phyloP scores from a whole-genome alignment of 164 flowering plant genomes.

The Brasenia schreberi region DNA sequence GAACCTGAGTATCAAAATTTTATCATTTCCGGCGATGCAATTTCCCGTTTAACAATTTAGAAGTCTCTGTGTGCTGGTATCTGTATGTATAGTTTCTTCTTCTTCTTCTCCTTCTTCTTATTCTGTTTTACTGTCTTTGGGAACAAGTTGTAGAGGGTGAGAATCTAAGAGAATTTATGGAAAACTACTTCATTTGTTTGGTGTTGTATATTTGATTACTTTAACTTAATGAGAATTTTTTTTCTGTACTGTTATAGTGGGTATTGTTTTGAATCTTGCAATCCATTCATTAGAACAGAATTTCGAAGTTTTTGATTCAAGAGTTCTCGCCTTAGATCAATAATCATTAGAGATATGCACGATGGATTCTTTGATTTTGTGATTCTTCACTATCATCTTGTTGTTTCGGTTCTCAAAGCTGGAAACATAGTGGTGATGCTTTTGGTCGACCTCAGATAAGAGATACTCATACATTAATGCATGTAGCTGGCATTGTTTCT shows the following conservation, averaged over 20 bases:
- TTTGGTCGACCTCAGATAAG: too few relatives aligned
- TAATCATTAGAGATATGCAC: background rate
- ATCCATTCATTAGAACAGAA: background rate
- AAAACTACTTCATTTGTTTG: background rate
- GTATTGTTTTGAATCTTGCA: too few relatives aligned
- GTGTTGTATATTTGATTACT: background rate
- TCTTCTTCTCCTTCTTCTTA: slow-evolving; percentile 4
- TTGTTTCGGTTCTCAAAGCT: too few relatives aligned
- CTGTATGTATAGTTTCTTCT: slow-evolving; percentile 26
- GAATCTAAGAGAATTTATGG: slow-evolving; percentile 1
- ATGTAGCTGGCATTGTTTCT: too few relatives aligned
- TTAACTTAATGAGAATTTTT: background rate
- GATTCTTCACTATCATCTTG: too few relatives aligned
- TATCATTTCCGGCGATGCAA: background rate
- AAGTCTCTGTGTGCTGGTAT: background rate
- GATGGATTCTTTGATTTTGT: too few relatives aligned
- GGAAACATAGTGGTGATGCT: too few relatives aligned
- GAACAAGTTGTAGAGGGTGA: slow-evolving; percentile 3
- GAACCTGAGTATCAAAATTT: slow-evolving; percentile 21
- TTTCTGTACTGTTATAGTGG: background rate
- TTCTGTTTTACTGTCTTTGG: slow-evolving; percentile 10
- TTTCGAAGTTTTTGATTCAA: too few relatives aligned
- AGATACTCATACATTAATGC: too few relatives aligned
- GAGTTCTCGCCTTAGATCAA: background rate
- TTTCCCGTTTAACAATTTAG: background rate